Percentiles rank a stretch among this genome's conserved stretches.
These are phyloP conservation scores for Amniculicola lignicola DNA, from an alignment of 495 filamentous ascomycete genomes.

Conservation along the genomic window DNA sequence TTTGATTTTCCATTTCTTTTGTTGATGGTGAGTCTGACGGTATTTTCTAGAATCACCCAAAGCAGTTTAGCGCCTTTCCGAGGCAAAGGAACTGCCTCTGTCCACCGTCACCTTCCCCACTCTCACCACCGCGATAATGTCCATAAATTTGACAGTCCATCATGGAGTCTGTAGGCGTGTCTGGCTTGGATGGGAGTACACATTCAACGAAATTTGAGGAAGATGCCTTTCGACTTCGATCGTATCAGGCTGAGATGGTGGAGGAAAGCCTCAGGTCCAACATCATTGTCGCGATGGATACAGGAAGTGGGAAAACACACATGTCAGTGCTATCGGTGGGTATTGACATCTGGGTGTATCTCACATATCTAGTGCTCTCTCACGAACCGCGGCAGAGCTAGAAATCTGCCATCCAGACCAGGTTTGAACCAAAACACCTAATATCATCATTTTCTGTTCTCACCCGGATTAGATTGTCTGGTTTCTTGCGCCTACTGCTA, in stretches of 20 bases:
- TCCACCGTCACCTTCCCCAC: no score
- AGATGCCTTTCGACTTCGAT: constrained; percentile 49
- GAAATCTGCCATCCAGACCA: constrained; percentile 57
- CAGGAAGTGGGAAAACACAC: constrained; percentile 87
- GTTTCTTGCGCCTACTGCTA: constrained; percentile 81
- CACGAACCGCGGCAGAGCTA: constrained; percentile 75
- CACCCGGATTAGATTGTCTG: constrained; percentile 62
- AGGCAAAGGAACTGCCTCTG: no score
- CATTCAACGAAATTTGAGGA: no score
- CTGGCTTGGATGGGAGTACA: no score
- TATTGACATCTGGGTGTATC: neutral
- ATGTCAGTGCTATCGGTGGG: constrained; percentile 56
- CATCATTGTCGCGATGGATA: constrained; percentile 90
- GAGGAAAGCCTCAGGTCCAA: constrained; percentile 74
- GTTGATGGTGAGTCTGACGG: no score
- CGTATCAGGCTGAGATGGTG: constrained; percentile 90
- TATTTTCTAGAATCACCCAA: no score
- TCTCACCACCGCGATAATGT: no score
- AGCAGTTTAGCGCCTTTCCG: no score
- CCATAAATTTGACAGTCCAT: no score
- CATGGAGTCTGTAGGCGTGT: no score
- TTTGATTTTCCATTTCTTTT: no score
- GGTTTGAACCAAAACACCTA: constrained; percentile 43
- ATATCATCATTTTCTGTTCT: neutral
- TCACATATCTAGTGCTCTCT: constrained; percentile 64